Evolutionary conservation across 139 green algal species (phyloP).

Genomic region (Eudorina sp.): DNA sequence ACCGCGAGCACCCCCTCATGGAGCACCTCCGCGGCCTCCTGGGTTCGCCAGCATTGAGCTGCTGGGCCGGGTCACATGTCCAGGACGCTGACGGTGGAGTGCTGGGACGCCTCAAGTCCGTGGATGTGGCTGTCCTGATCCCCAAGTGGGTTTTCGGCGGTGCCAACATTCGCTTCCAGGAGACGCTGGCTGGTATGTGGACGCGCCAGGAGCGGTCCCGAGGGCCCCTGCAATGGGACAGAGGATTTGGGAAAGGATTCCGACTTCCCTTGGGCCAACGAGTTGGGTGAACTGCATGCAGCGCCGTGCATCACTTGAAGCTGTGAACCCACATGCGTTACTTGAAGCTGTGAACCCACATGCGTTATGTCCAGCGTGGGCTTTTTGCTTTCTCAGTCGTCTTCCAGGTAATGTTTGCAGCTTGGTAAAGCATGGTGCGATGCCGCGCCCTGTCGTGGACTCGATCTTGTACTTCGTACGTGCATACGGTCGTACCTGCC

Average conservation of each 20-base stretch:
- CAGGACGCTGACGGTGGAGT: conserved; percentile 25
- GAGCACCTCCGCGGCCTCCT: not conserved
- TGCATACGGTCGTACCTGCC: no score
- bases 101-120: conserved; percentile 29
- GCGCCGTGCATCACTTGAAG: no score
- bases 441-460: no score
- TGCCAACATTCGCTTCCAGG: conserved; percentile 62
- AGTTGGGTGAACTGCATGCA: no score
- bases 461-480: no score
- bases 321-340: no score
- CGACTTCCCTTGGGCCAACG: no score
- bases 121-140: conserved; percentile 57
- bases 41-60: not conserved
- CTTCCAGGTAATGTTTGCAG: no score
- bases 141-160: conserved; percentile 64
- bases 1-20: conserved; percentile 55
- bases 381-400: no score
- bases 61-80: not conserved
- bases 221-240: not conserved
- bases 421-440: no score
- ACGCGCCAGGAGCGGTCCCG: not conserved
- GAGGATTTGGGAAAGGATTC: not conserved
- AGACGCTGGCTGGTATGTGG: conserved; percentile 61
- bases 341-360: no score
- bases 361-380: no score